Evolutionary conservation across 2,329 filamentous ascomycete genomes (phyloP).

Genomic region (Paraconiothyrium sp.): DNA sequence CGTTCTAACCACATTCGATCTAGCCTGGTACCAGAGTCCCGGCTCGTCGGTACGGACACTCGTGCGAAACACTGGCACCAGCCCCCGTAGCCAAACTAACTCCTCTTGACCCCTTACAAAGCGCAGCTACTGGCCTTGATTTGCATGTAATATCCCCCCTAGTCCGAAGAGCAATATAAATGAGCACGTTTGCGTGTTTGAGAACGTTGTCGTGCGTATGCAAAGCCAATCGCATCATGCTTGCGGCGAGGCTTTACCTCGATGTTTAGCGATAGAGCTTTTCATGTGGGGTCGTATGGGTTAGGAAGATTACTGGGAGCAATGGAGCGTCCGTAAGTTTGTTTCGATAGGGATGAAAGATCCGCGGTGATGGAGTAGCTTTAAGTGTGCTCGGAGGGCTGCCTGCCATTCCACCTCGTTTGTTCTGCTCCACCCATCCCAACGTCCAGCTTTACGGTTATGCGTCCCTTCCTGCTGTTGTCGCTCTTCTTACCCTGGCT

Average conservation of each 20-base stretch:
- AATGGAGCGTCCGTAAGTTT: not conserved
- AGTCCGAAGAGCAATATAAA: conserved; percentile 1
- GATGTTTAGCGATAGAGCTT: not conserved
- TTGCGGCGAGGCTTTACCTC: not conserved
- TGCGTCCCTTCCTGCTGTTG: not conserved
- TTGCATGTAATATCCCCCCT: not conserved
- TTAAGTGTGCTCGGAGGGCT: not conserved
- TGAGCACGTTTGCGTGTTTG: conserved; percentile 7
- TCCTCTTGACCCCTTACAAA: not conserved
- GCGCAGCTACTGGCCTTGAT: not conserved
- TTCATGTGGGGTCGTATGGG: not conserved
- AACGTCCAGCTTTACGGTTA: not conserved
- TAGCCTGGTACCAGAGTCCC: not conserved
- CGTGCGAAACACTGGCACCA: not conserved
- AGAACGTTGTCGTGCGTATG: not conserved
- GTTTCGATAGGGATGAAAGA: not conserved
- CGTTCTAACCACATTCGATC: not conserved
- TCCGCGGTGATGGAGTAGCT: not conserved
- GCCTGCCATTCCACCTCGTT: not conserved
- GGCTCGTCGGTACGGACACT: not conserved
- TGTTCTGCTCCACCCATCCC: not conserved
- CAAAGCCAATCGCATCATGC: not conserved
- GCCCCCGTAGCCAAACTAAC: not conserved
- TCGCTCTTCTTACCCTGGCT: not conserved
- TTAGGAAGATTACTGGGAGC: not conserved